Conservation (phyloP, 78 protist genomes). For the Dictyostelium brefeldianum region DNA sequence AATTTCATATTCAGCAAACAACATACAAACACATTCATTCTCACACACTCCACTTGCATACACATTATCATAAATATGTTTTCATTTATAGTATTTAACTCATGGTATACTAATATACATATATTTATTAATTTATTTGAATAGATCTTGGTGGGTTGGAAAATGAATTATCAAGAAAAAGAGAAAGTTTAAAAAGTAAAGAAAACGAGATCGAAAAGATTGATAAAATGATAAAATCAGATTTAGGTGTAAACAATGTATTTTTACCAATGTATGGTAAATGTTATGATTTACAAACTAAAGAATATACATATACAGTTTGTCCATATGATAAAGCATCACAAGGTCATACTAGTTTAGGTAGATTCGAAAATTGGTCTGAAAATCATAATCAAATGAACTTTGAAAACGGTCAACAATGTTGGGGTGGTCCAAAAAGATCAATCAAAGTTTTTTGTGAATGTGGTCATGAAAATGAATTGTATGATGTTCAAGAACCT, state of each 20-base stretch:
- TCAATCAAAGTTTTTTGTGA: slow-evolving; percentile 55
- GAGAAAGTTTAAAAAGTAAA: slow-evolving; percentile 32
- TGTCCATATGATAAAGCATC: slow-evolving; percentile 84
- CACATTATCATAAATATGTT: not conserved
- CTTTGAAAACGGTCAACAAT: slow-evolving; percentile 80
- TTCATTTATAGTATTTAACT: not conserved
- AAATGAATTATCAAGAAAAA: not conserved
- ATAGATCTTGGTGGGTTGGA: slow-evolving; percentile 49
- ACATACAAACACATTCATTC: too few relatives aligned
- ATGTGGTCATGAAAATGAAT: slow-evolving; percentile 81
- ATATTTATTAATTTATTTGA: not conserved
- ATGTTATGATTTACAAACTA: slow-evolving; percentile 49
- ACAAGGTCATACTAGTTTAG: slow-evolving; percentile 79
- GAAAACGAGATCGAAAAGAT: slow-evolving; percentile 34
- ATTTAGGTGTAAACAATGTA: slow-evolving; percentile 58
- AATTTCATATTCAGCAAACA: not conserved
- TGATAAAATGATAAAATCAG: slow-evolving; percentile 27
- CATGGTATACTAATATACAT: not conserved
- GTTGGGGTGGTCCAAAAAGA: slow-evolving; percentile 92
- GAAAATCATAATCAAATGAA: slow-evolving; percentile 33
- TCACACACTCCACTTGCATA: too few relatives aligned
- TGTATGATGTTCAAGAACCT: slow-evolving; percentile 84
- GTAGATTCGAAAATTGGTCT: slow-evolving; percentile 72
- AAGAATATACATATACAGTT: slow-evolving; percentile 71
- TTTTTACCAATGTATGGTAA: slow-evolving; percentile 62